phyloP scores from a whole-genome alignment of 345 rosid species.

The Hibiscus syriacus region DNA sequence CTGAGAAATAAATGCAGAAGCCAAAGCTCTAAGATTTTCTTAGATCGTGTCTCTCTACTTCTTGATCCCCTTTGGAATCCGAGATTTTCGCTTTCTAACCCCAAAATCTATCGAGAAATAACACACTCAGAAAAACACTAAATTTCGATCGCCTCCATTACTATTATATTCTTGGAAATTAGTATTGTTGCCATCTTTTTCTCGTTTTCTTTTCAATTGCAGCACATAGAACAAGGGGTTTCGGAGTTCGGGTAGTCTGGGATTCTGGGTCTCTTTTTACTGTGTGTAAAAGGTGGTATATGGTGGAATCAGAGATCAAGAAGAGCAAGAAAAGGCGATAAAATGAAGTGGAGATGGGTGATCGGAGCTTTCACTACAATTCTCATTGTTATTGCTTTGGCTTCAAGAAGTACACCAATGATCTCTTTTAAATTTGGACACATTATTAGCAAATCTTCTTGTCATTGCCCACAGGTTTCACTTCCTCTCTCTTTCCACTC shows the following conservation, averaged over 20 bases:
- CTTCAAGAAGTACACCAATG: conserved; percentile 1
- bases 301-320: conserved; percentile 23
- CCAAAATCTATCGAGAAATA: not conserved
- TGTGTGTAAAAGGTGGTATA: not conserved
- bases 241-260: not conserved
- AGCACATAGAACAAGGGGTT: conserved; percentile 5
- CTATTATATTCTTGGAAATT: too few species aligned
- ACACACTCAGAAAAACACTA: too few species aligned
- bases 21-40: not conserved
- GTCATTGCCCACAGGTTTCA: conserved; percentile 56
- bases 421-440: conserved; percentile 24
- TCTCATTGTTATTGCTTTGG: conserved; percentile 34
- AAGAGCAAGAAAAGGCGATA: conserved; percentile 19
- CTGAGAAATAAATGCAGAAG: not conserved
- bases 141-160: too few species aligned
- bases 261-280: not conserved
- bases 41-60: not conserved
- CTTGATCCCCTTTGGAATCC: not conserved
- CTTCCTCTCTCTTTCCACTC: conserved; percentile 3
- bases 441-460: conserved; percentile 28
- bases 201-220: too few species aligned
- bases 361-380: conserved; percentile 35
- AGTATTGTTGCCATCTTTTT: too few species aligned
- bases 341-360: conserved; percentile 28
- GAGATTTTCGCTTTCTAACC: not conserved